These are phyloP conservation scores for Populus nigra DNA, from an alignment of 345 rosid genomes.

Conservation along the genomic window DNA sequence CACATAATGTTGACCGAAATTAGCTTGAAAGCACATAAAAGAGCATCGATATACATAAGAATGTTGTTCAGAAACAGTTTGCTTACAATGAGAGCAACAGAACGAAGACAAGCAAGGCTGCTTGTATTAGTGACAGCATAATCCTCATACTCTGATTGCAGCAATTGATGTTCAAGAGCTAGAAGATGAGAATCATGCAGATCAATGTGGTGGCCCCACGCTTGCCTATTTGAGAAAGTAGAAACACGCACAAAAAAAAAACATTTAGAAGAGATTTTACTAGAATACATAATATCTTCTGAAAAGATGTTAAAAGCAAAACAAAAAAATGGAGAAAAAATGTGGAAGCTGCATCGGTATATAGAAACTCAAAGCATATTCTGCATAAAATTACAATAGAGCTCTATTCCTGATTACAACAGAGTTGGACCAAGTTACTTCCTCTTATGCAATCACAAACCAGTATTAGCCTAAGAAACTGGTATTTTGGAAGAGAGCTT, in stretches of 20 bases:
- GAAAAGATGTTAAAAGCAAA: neutral
- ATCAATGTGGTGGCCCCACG: constrained; percentile 54
- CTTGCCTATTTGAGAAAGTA: constrained; percentile 40
- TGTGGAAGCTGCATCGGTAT: neutral
- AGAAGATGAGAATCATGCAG: constrained; percentile 56
- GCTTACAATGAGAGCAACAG: constrained; percentile 54
- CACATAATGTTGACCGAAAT: constrained; percentile 2
- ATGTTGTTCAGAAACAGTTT: neutral
- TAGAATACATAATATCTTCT: neutral
- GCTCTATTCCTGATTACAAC: neutral
- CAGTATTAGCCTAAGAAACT: too few relatives aligned
- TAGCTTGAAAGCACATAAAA: neutral
- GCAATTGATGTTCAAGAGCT: constrained; percentile 50
- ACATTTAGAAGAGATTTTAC: neutral
- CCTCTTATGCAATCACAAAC: too few relatives aligned
- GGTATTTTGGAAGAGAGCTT: too few relatives aligned
- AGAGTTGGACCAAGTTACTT: too few relatives aligned
- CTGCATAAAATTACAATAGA: neutral
- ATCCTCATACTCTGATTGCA: constrained; percentile 55
- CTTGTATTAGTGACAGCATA: constrained; percentile 45
- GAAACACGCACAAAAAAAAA: neutral
- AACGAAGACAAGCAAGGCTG: constrained; percentile 60
- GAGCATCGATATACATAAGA: neutral
- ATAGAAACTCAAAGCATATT: neutral
- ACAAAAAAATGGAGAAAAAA: neutral